Evolutionary conservation across 2,329 filamentous ascomycete genomes (phyloP), one percentile per base, ranked within the genome.

Genomic region (Aspergillus carbonarius): DNA sequence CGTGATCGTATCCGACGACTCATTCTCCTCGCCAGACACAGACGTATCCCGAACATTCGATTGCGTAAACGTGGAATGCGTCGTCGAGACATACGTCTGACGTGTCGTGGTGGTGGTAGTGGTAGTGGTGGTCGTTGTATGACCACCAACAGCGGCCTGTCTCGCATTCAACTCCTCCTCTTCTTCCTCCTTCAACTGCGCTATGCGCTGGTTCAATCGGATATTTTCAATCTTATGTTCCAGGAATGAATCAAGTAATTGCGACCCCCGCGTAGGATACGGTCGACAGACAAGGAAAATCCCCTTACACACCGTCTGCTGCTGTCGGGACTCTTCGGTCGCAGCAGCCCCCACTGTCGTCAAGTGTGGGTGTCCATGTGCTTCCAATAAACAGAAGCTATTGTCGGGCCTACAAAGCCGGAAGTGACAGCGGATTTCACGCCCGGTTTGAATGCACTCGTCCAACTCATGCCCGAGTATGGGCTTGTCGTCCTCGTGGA

Each of bases 201-300:
- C 87, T 61, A 98, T 96, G 44, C 91, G 87, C 67, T 91, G 89
- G 68, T 86, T 87, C 50, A 98, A 77, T 4, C 93, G 86, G 78
- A 96, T 92, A 69, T 97, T 96, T 74, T 97, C 93, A 55, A 96
- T 93, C 76, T 97, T 97, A 78, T 97, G 93, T 73, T 98, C 93
- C 27, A 98, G 81, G 69, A 97, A 97, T 0, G 92, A 96, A 76
- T 98, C 93, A 18, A 97, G 82, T 10, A 97, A 82, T 3, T 85
- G 85, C 1, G 92, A 88, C 70, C 93, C 96, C 76, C 90, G 93
- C 30, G 90, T 96, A 5, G 92, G 92, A 73, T 97, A 96, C 1
- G 91, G 91, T 18, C 93, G 85, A 8, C 91, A 88, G 87, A 96
- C 93, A 81, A 98, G 90, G 73, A 97, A 97, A 67, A 97, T 91